These are phyloP conservation scores for Aristolochia contorta DNA, from an alignment of 164 flowering plant species.

Conservation along the genomic window DNA sequence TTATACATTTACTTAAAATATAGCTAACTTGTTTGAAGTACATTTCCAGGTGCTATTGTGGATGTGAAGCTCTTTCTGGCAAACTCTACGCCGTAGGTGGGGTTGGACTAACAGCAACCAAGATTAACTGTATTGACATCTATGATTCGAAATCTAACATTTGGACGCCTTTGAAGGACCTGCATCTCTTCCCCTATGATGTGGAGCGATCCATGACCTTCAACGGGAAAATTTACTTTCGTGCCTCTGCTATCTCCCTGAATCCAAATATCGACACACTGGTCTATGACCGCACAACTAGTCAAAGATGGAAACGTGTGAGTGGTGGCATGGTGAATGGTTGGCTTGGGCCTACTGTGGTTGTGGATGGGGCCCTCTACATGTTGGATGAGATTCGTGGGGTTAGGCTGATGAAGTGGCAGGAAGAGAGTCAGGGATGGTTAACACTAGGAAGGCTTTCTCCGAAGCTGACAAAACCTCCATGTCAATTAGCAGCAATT, in stretches of 20 bases:
- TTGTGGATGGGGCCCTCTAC: slow-evolving; percentile 50
- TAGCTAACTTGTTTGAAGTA: not conserved
- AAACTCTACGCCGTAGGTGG: slow-evolving; percentile 80
- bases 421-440: slow-evolving; percentile 48
- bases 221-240: slow-evolving; percentile 52
- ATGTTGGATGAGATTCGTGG: slow-evolving; percentile 77
- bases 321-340: slow-evolving; percentile 54
- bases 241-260: slow-evolving; percentile 25
- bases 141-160: slow-evolving; percentile 35
- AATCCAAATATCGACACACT: slow-evolving; percentile 30
- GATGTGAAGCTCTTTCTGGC: slow-evolving; percentile 45
- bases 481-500: slow-evolving; percentile 64
- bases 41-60: slow-evolving; percentile 55
- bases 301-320: slow-evolving; percentile 44
- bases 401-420: slow-evolving; percentile 67
- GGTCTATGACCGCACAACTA: slow-evolving; percentile 40
- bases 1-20: not conserved
- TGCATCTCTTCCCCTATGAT: slow-evolving; percentile 39
- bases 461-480: slow-evolving; percentile 46
- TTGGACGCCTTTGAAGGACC: slow-evolving; percentile 41
- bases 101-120: slow-evolving; percentile 31
- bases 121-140: slow-evolving; percentile 54
- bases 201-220: slow-evolving; percentile 55
- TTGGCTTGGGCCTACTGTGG: slow-evolving; percentile 78
- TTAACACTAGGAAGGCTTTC: slow-evolving; percentile 56